phyloP scores from a whole-genome alignment of 1,284 basidiomycete species.

The Thecaphora frezii region DNA sequence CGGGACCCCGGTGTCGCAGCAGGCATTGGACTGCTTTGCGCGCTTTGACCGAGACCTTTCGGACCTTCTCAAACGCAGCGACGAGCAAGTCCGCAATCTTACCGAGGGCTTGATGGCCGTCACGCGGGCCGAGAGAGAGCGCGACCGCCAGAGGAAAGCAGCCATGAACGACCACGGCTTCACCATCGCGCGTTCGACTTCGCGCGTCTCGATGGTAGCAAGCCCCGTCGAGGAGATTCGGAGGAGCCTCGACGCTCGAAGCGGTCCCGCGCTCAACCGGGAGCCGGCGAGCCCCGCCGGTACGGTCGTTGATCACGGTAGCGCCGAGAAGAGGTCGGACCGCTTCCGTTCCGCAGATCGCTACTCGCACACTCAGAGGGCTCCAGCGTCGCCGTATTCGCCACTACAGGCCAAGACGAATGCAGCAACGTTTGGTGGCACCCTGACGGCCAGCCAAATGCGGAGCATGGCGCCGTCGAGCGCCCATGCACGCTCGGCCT shows the following conservation, averaged over 20 bases:
- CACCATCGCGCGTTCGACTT: neutral
- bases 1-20: neutral
- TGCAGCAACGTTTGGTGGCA: conserved; percentile 4
- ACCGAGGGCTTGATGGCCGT: conserved; percentile 46
- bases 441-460: conserved; percentile 26
- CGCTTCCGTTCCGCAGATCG: conserved; percentile 13
- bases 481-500: conserved; percentile 19
- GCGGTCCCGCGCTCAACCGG: conserved; percentile 11
- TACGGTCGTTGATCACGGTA: neutral
- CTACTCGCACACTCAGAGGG: conserved; percentile 10
- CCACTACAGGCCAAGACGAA: conserved; percentile 11
- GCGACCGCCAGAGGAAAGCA: conserved; percentile 1
- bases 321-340: conserved; percentile 8
- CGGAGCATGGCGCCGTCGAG: conserved; percentile 17
- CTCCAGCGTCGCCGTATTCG: conserved; percentile 5
- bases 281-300: conserved; percentile 2
- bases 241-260: conserved; percentile 5
- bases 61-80: conserved; percentile 36
- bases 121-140: conserved; percentile 9
- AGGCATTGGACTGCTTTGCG: conserved; percentile 3
- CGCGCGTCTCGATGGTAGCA: neutral
- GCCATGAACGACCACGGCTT: neutral
- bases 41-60: conserved; percentile 32
- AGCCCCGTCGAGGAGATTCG: conserved; percentile 1
- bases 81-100: conserved; percentile 49